Base-by-base conservation (phyloP, 225 moss, liverwort and hornwort genomes). In the Thuidium tamariscinum region DNA sequence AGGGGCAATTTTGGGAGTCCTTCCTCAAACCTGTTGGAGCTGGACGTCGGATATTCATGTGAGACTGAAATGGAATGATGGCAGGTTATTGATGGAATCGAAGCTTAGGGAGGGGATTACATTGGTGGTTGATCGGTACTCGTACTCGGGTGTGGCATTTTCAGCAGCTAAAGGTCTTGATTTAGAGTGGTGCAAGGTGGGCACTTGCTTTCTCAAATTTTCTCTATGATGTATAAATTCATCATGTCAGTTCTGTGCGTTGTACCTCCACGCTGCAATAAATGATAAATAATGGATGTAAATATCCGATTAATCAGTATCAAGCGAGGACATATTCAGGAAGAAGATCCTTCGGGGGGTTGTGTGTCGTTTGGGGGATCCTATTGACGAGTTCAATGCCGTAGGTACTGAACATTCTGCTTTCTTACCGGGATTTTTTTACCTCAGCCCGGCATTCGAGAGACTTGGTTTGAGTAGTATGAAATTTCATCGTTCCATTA, bases 61-160 rank as follows among this genome's bases (percentile, higher is more conserved):
- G 65, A 88, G 48, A 89, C 86, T 85, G 84, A 84, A 86, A 72
- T 84, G 87, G 60, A 61, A 68, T 54, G 88, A 62, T 93, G 81
- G 79, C 94, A 97, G 96, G 85, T 91, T 88, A 20, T 77, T 94
- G 82, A 96, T 99, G 96, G 96, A 97, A 90, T 87, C 92, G 63
- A 99, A 90, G 65, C 90, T 99, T 32, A 88, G 84, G 77, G 90
- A 86, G 62, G 98, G 98, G 21, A 94, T 94, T 39, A 95, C 95
- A 22, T 89, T 99, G 72, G 88, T 99, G 64, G 80, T 99, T 10
- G 98, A 99, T 79, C 95, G 98, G 57, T 99, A 99, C 88, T 96
- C 96, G 41, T 97, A 95, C 89, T 99, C 98, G 30, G 98, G 98
- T 79, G 96, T 99, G 39, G 98, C 98, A 60, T 99, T 97, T 80